phyloP scores from a whole-genome alignment of 805 yeast genomes.

The Wickerhamiella siamensis region DNA sequence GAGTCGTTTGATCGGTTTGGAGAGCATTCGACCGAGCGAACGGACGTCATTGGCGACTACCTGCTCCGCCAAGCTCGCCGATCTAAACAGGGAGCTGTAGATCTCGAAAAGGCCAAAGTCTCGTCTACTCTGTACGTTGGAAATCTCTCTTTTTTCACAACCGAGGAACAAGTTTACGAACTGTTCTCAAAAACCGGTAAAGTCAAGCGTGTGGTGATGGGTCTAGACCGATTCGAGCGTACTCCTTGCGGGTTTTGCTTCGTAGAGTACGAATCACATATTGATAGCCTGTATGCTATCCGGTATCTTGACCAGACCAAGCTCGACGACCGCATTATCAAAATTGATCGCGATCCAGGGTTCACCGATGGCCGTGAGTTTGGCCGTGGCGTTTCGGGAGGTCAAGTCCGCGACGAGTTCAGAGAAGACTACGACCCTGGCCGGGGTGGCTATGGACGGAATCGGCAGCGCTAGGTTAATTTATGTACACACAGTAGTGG shows the following conservation, averaged over 20 bases:
- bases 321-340: constrained; percentile 67
- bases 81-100: constrained; percentile 30
- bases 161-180: constrained; percentile 90
- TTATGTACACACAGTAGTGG: no score
- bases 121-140: constrained; percentile 84
- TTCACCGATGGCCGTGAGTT: constrained; percentile 90
- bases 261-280: constrained; percentile 55
- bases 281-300: constrained; percentile 68
- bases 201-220: constrained; percentile 77
- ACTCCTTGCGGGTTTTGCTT: constrained; percentile 98
- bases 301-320: constrained; percentile 70
- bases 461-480: neutral
- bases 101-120: constrained; percentile 47
- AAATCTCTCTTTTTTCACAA: constrained; percentile 73
- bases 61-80: constrained; percentile 24
- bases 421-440: constrained; percentile 32
- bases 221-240: constrained; percentile 73
- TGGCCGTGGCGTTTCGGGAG: constrained; percentile 88
- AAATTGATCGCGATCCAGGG: constrained; percentile 91
- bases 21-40: constrained; percentile 25
- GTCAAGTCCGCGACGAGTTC: constrained; percentile 69
- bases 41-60: constrained; percentile 25
- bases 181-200: constrained; percentile 63
- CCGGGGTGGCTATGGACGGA: constrained; percentile 30
- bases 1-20: constrained; percentile 12